phyloP scores from a whole-genome alignment of 2,329 filamentous ascomycete genomes.

The Periconia sp. region DNA sequence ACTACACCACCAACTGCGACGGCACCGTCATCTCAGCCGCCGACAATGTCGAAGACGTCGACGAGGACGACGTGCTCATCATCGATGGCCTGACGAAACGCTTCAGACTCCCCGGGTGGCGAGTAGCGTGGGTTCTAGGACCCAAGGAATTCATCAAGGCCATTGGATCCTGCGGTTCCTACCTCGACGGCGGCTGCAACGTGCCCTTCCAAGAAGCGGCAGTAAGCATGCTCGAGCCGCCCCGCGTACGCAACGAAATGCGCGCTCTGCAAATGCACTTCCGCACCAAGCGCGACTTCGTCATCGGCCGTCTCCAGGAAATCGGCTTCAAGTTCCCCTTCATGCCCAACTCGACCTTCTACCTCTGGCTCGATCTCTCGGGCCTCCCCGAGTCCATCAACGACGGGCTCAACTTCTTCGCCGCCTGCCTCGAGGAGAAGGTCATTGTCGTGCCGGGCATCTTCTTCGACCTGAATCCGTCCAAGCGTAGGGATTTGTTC shows the following conservation, averaged over 20 bases:
- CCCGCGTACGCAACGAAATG: conserved; percentile 84
- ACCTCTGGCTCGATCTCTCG: conserved; percentile 76
- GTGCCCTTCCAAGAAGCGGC: conserved; percentile 96
- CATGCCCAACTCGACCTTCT: conserved; percentile 91
- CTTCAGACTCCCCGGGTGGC: conserved; percentile 94
- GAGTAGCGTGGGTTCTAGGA: conserved; percentile 93
- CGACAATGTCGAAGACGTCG: conserved; percentile 86
- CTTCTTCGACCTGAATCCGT: conserved; percentile 96
- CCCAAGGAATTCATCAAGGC: conserved; percentile 97
- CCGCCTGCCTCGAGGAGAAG: conserved; percentile 90
- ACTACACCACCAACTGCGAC: conserved; percentile 92
- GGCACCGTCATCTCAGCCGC: conserved; percentile 88
- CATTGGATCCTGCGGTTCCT: conserved; percentile 89
- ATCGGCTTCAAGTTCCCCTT: conserved; percentile 86
- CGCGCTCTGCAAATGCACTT: conserved; percentile 87
- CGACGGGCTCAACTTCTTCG: conserved; percentile 96
- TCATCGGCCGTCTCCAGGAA: conserved; percentile 75
- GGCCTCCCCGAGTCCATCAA: conserved; percentile 79
- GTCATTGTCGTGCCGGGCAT: conserved; percentile 97
- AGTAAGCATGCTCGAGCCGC: conserved; percentile 89
- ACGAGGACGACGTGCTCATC: conserved; percentile 80
- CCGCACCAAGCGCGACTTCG: conserved; percentile 90
- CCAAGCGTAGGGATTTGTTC: conserved; percentile 86
- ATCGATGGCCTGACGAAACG: conserved; percentile 97
- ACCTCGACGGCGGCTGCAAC: conserved; percentile 92